These are phyloP conservation scores for Hyaloscypha variabilis DNA, from an alignment of 495 filamentous ascomycete species.

Conservation along the genomic window DNA sequence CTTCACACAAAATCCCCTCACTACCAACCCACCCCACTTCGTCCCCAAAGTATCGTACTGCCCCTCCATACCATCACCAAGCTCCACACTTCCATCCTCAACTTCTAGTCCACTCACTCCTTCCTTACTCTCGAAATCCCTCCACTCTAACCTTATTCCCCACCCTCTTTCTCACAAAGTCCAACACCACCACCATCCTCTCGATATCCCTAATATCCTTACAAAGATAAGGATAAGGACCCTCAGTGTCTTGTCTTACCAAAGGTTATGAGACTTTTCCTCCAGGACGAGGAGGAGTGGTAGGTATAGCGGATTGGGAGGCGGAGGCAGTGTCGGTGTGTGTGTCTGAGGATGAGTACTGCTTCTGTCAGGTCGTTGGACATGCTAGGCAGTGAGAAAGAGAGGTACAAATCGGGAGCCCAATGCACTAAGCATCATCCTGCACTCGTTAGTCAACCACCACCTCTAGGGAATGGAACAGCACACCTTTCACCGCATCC, in stretches of 20 bases:
- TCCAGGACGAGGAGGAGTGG: too few relatives aligned
- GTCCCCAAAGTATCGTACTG: slow-evolving; percentile 40
- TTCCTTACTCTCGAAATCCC: slow-evolving; percentile 39
- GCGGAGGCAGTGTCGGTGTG: too few relatives aligned
- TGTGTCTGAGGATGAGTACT: slow-evolving; percentile 30
- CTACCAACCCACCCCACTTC: slow-evolving; percentile 42
- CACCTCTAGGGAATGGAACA: too few relatives aligned
- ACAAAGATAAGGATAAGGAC: too few relatives aligned
- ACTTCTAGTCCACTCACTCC: slow-evolving; percentile 42
- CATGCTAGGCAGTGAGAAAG: slow-evolving; percentile 32
- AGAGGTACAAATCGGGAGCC: slow-evolving; percentile 50
- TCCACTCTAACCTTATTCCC: slow-evolving; percentile 47
- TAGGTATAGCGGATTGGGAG: too few relatives aligned
- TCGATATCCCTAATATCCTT: too few relatives aligned
- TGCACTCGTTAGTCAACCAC: too few relatives aligned
- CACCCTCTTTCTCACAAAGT: slow-evolving; percentile 40
- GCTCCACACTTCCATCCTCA: slow-evolving; percentile 53
- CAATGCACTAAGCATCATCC: slow-evolving; percentile 54
- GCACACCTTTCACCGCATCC: slow-evolving; percentile 52
- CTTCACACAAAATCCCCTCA: too few relatives aligned
- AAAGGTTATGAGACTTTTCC: too few relatives aligned
- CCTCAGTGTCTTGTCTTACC: too few relatives aligned
- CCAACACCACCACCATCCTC: too few relatives aligned
- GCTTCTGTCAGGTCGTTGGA: too few relatives aligned
- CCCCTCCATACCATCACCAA: slow-evolving; percentile 47